Base-by-base conservation (phyloP, 768 basidiomycete species). In the Saitozyma sp. region DNA sequence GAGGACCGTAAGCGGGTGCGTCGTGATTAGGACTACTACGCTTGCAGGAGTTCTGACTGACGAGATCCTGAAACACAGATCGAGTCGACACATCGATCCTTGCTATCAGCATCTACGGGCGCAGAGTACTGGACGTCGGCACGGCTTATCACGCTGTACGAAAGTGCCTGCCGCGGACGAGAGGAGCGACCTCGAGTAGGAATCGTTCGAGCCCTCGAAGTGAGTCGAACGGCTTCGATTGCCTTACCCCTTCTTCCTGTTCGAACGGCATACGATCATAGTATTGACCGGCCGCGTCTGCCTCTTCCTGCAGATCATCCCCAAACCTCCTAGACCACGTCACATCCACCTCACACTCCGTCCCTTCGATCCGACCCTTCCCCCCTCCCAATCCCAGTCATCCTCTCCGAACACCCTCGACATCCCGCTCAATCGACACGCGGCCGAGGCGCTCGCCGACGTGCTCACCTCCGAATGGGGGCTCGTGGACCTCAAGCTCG, bases 391-490 rank as follows among this genome's bases (percentile, higher is more conserved):
- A 13, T 38, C 61, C 19, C 29, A 72, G 87, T 86, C 84, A 82
- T 90, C 91, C 82, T 92, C n/a, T 88, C 91, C 2, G 86, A 9
- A 86, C 89, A 19, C 88, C 88, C 69, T 76, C 45, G 75, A 79
- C 50, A 59, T 65, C 9, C 74, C 76, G 11, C 83, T 98, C 17
- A 89, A 86, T 0, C 78, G 84, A 1, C 84, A 86, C 1, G 83
- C 86, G 0, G 89, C 91, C 0, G 87, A 88, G 11, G 87, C 92
- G 16, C 83, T 99, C 16, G 89, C 95, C 0, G 95, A 98, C 79
- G 86, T 96, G 13, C 87, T 98, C 66, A 86, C 87, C 8, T 88
- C 96, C 61, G 92, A 97, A 78, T 97, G 93, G 90, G 94, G 93
- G 0, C 81, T 96, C 17, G 83, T 89, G 37, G 94, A 92, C 71